Evolutionary conservation across 768 basidiomycete genomes (phyloP), one percentile per base, ranked within the genome.

Genomic region (Trametes coccinea): DNA sequence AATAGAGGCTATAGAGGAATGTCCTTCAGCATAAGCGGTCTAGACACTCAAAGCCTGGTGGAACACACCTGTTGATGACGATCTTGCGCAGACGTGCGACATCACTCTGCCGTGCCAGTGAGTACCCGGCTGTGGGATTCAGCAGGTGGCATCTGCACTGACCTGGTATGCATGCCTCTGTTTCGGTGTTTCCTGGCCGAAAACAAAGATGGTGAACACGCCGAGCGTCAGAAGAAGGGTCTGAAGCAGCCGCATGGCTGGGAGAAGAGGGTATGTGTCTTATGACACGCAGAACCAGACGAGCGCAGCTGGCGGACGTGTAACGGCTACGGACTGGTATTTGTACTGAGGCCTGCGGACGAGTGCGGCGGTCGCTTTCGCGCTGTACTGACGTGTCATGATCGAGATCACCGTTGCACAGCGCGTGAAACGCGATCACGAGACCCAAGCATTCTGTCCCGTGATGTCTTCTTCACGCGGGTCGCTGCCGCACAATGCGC

Each of bases 21-120:
- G 2, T n/a, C 29, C 7, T 5, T 17, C 51, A 37, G 34, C 34
- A 37, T 6, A 6, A 37, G 34, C 14, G 51, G 40, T 29, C n/a
- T 33, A 6, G 8, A 13, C 2, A 37, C 14, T 7, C 6, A 5
- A 4, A 5, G 41, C 6, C 5, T 2, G 17, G 10, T 8, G 10
- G 41, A 2, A 10, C 22, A 40, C 47, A 83, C 88, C 89, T 92
- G 78, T 95, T 92, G 69, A 96, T 92, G 64, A 97, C 94, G 63
- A 96, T 93, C 70, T 91, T 93, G 61, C 95, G 85, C 67, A 98
- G 81, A 70, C 95, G 90, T 41, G 93, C 84, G 60, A 97, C 93
- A 75, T 96, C 95, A 68, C 94, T 95, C 94, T 95, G 70, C 0
- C 63, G 8, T 33, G 34, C 46, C 31, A 50, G 41, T 58, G 47